Base-by-base conservation (phyloP, 2,329 filamentous ascomycete species). In the Zasmidium angulare region DNA sequence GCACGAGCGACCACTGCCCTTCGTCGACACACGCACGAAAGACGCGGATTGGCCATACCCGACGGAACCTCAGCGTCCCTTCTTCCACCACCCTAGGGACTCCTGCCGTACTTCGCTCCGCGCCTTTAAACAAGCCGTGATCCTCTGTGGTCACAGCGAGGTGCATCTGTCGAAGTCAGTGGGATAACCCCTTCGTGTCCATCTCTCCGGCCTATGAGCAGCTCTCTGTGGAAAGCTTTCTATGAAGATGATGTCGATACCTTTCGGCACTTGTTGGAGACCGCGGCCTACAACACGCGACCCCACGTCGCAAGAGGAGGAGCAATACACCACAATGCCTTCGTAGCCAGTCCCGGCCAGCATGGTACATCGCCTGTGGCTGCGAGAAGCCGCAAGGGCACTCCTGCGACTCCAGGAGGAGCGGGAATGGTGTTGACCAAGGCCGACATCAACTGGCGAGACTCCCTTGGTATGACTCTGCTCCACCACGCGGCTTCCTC, bases 211-310 rank as follows among this genome's bases (percentile, higher is more conserved):
- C 86, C 86, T 67, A 95, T 98, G 93, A 98, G 91, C 88, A 89
- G 92, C 82, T 86, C 89, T 85, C 87, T 99, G 77, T 97, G 93
- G 93, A 93, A 92, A 84, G 91, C 86, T 76, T 98, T 93, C 77
- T 89, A 96, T 82, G 89, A 97, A 86, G 90, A 97, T 84, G 92
- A 99, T 86, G 89, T 96, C 86, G 93, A 96, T 76, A 87, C 82
- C 74, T 98, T 99, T 84, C 89, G 90, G 80, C 89, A 89, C 81
- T 85, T 96, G 74, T 84, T 99, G 84, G 88, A 88, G 73, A 86
- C 86, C 76, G 83, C 88, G 78, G 82, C 83, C 73, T 83, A 81
- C 75, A 83, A 79, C 72, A 73, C 81, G 63, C 84, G 85, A 68
- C 72, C 79, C 60, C 73, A 66, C 47, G 61, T 80, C 60, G 76